Base-by-base conservation (phyloP, 768 basidiomycete genomes). In the Amanita thiersii region DNA sequence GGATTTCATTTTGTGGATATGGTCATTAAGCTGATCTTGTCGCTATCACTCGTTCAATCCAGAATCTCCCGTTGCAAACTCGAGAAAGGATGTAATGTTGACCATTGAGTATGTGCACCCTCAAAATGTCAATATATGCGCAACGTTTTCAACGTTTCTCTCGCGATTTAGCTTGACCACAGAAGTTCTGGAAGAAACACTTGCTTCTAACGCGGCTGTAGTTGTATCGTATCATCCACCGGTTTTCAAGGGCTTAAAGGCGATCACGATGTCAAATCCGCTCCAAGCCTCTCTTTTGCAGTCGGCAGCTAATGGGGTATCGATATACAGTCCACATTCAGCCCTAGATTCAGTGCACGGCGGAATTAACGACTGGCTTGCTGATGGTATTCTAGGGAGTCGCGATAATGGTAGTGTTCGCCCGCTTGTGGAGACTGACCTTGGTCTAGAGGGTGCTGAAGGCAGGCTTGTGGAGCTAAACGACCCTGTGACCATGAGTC, bases 311-410 rank as follows among this genome's bases (percentile, higher is more conserved):
- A 70, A 77, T 9, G 92, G 92, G 0, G 81, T 97, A 43, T 85
- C 83, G 1, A 73, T 97, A 3, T 94, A 86, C 63, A 74, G 73
- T 29, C 90, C 94, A 2, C 94, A 98, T 62, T 89, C 86, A 0
- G 77, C 89, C 0, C 71, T 96, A 12, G 94, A 98, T 62, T 72
- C 71, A n/a, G 79, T 86, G 1, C 71, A 75, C 51, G 86, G 76
- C 4, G 93, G 94, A 0, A 76, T 94, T 40, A 96, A 94, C 54
- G 90, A 93, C 61, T 96, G 87, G 86, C 73, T 92, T 11, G 85
- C 78, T 1, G 55, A 65, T 56, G 76, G 72, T 25, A 56, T 75
- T 24, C 60, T 75, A 47, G 63, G 60, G 36, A 60, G 47, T 12
- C 57, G 52, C 30, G 64, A 56, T 26, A 55, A 61, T 48, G 66